These are phyloP conservation scores for Plasmopara viticola DNA, from an alignment of 352 stramenopile genomes.

Conservation along the genomic window DNA sequence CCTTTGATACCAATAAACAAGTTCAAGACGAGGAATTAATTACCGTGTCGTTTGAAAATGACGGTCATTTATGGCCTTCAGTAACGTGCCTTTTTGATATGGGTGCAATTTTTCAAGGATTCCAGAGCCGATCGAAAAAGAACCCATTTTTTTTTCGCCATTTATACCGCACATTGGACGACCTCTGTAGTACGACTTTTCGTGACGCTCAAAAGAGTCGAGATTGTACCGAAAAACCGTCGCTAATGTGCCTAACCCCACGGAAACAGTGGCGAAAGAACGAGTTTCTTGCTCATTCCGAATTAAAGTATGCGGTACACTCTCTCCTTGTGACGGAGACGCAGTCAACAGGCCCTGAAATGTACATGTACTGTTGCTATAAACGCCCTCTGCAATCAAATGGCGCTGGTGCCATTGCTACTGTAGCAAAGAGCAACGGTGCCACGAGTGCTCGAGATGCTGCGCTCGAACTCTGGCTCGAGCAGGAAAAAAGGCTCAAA, in stretches of 20 bases:
- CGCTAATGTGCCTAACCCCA: conserved; percentile 40
- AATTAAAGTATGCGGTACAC: conserved; percentile 28
- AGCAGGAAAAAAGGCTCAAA: conserved; percentile 14
- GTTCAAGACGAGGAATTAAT: conserved; percentile 8
- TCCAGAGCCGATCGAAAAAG: conserved; percentile 47
- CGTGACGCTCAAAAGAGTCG: not conserved
- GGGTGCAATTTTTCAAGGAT: conserved; percentile 39
- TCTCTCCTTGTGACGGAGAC: conserved; percentile 18
- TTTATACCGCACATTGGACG: conserved; percentile 29
- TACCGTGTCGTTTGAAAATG: conserved; percentile 12
- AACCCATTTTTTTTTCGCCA: conserved; percentile 38
- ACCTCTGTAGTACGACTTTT: conserved; percentile 11
- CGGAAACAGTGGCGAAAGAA: conserved; percentile 63
- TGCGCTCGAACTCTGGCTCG: conserved; percentile 13
- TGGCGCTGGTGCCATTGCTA: not conserved
- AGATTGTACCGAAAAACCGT: conserved; percentile 1
- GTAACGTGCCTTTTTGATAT: conserved; percentile 46
- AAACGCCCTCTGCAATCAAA: conserved; percentile 6
- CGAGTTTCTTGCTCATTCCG: conserved; percentile 40
- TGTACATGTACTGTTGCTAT: conserved; percentile 39
- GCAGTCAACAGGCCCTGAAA: conserved; percentile 14
- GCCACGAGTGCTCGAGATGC: conserved; percentile 5
- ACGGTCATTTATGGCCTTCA: conserved; percentile 4
- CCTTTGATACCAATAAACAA: conserved; percentile 4
- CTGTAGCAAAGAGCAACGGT: not conserved